These are phyloP conservation scores for Hydnum rufescens DNA, from an alignment of 768 basidiomycete genomes.

Conservation along the genomic window DNA sequence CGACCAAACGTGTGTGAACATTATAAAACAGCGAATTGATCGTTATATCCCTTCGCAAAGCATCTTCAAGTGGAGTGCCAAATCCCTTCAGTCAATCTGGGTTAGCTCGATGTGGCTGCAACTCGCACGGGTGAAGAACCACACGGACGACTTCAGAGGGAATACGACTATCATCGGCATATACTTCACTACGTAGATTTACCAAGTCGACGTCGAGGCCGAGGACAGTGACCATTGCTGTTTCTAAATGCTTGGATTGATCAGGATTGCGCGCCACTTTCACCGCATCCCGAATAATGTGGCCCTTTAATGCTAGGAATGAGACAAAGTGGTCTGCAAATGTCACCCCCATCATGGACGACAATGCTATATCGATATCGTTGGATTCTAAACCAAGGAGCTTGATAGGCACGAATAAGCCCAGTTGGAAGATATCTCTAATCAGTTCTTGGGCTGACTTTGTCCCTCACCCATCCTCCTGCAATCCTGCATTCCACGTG, in stretches of 20 bases:
- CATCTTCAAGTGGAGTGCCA: slow-evolving; percentile 84
- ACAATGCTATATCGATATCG: slow-evolving; percentile 86
- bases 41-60: slow-evolving; percentile 75
- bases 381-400: slow-evolving; percentile 62
- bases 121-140: not conserved
- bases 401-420: slow-evolving; percentile 22
- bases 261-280: slow-evolving; percentile 89
- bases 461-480: slow-evolving; percentile 97
- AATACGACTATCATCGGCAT: slow-evolving; percentile 72
- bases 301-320: slow-evolving; percentile 35
- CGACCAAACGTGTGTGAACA: slow-evolving; percentile 63
- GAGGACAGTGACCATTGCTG: slow-evolving; percentile 64
- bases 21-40: slow-evolving; percentile 97
- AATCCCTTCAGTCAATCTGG: slow-evolving; percentile 35
- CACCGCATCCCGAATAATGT: slow-evolving; percentile 32
- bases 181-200: slow-evolving; percentile 82
- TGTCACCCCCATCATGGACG: slow-evolving; percentile 70
- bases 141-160: slow-evolving; percentile 62
- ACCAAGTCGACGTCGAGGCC: slow-evolving; percentile 83
- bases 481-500: slow-evolving; percentile 61
- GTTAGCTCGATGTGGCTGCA: not conserved
- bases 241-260: slow-evolving; percentile 95
- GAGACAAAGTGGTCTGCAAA: slow-evolving; percentile 66
- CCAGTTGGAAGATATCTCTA: slow-evolving; percentile 1
- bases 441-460: slow-evolving; percentile 41